Percentiles rank a stretch among this genome's conserved stretches.
phyloP scores from a whole-genome alignment of 2,329 filamentous ascomycete species.

The Paramyrothecium sp. region DNA sequence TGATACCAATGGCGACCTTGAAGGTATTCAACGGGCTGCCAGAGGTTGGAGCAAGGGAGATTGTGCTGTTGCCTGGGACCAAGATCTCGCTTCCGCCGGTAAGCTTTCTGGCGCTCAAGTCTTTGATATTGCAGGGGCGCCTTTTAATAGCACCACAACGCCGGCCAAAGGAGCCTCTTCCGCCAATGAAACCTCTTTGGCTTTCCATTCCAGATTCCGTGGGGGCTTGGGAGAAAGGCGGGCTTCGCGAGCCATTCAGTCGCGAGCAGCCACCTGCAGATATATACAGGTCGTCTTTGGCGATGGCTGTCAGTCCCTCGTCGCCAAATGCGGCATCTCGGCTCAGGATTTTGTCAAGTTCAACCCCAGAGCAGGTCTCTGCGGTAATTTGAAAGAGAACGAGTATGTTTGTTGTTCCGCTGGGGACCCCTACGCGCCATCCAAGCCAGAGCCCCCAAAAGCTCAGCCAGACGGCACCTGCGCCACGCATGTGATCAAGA shows the following conservation, averaged over 20 bases:
- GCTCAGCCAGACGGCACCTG: slow-evolving; percentile 31
- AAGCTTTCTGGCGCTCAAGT: neutral
- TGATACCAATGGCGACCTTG: slow-evolving; percentile 5
- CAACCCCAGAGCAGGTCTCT: slow-evolving; percentile 35
- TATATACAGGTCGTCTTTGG: slow-evolving; percentile 28
- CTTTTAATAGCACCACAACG: no score
- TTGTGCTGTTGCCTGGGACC: neutral
- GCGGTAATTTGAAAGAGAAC: slow-evolving; percentile 26
- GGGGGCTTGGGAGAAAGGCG: neutral
- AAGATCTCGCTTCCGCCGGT: no score
- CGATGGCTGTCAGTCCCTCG: slow-evolving; percentile 35
- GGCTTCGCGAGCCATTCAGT: no score
- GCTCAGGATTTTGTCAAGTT: slow-evolving; percentile 33
- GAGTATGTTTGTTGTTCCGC: slow-evolving; percentile 35
- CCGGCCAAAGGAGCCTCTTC: no score
- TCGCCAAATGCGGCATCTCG: slow-evolving; percentile 35
- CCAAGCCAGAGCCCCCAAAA: no score
- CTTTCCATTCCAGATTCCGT: no score
- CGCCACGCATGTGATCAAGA: slow-evolving; percentile 25
- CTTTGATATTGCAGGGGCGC: neutral
- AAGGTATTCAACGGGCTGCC: slow-evolving; percentile 2
- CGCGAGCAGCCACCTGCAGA: slow-evolving; percentile 15
- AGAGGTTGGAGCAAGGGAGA: slow-evolving; percentile 6
- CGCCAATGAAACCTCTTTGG: neutral
- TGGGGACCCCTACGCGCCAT: slow-evolving; percentile 29